phyloP scores from a whole-genome alignment of 2,329 filamentous ascomycete species.

The Exophiala phaeomuriformis region DNA sequence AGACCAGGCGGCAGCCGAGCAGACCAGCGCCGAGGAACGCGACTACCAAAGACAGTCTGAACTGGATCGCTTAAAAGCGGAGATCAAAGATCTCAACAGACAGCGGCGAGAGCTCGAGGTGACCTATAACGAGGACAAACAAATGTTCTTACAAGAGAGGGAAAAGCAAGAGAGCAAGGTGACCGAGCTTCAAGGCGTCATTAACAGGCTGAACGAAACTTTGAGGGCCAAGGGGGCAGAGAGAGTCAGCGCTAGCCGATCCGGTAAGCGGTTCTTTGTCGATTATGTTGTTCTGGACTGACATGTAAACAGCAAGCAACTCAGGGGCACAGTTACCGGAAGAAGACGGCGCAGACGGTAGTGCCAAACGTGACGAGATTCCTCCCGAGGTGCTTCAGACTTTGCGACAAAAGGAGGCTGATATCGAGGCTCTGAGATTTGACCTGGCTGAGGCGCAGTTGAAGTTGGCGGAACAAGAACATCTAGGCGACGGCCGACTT shows the following conservation, averaged over 20 bases:
- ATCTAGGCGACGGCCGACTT: constrained; percentile 77
- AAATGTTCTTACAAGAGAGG: constrained; percentile 81
- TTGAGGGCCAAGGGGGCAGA: constrained; percentile 64
- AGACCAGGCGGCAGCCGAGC: constrained; percentile 76
- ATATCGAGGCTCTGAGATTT: constrained; percentile 84
- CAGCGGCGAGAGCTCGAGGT: constrained; percentile 86
- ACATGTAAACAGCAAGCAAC: not conserved
- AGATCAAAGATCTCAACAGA: constrained; percentile 74
- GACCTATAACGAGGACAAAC: constrained; percentile 85
- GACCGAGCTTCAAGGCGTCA: constrained; percentile 82
- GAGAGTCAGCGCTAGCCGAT: constrained; percentile 45
- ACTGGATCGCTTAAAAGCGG: constrained; percentile 70
- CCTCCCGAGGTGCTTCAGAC: constrained; percentile 44
- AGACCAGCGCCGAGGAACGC: constrained; percentile 78
- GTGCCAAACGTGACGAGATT: not conserved
- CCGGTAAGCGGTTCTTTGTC: constrained; percentile 4
- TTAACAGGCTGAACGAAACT: constrained; percentile 85
- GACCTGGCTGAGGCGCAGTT: constrained; percentile 94
- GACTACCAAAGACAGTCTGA: constrained; percentile 80
- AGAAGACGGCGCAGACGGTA: not conserved
- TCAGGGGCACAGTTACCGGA: not conserved
- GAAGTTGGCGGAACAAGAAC: constrained; percentile 89
- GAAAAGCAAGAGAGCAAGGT: constrained; percentile 77
- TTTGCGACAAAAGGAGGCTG: constrained; percentile 88
- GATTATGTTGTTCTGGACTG: not conserved